Evolutionary conservation across 2,329 filamentous ascomycete genomes (phyloP), one percentile per base, ranked within the genome.

Genomic region (Aureobasidium pullulans): DNA sequence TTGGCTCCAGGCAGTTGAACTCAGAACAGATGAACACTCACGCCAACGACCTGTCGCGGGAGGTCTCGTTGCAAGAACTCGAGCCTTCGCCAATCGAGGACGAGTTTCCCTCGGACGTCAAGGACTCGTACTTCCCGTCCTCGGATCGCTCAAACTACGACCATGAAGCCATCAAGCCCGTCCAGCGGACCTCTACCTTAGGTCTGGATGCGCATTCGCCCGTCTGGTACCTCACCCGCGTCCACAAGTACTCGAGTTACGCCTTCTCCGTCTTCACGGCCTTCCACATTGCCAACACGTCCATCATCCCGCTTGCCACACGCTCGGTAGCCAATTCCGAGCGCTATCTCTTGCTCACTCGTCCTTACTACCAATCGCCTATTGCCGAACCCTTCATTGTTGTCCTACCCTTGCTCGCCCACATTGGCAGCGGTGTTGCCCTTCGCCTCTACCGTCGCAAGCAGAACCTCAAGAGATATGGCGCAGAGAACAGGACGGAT

Each of bases 191-290:
- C 29, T 71, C 75, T 31, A 73, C 74, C n/a, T 64, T 80, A 6
- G 76, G 78, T 1, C 77, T 92, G 23, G 86, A 87, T 46, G 80
- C 84, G n/a, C 85, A 85, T 67, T 84, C 86, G 8, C 80, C 88
- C 60, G 84, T 89, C 68, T 93, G 85, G 75, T 94, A 92, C 74
- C 77, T 95, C 57, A 81, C 81, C 5, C 84, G 88, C 49, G 79
- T 94, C 37, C 94, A 97, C 73, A 87, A 85, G 71, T 96, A 96
- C 78, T 94, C 90, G 1, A 90, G 88, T 65, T 95, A 96, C 76
- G 84, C 88, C 64, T 92, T 90, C 69, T 84, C 84, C 63, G 76
- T 89, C 64, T 96, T 93, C 76, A 81, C 87, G 36, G 79, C 84
- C 32, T 79, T 94, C 60, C 91, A 96, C 75, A 78, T 94, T 63